Evolutionary conservation across 805 yeast genomes (phyloP), one percentile per base, ranked within the genome.

Genomic region (Kuraishia hungarica): DNA sequence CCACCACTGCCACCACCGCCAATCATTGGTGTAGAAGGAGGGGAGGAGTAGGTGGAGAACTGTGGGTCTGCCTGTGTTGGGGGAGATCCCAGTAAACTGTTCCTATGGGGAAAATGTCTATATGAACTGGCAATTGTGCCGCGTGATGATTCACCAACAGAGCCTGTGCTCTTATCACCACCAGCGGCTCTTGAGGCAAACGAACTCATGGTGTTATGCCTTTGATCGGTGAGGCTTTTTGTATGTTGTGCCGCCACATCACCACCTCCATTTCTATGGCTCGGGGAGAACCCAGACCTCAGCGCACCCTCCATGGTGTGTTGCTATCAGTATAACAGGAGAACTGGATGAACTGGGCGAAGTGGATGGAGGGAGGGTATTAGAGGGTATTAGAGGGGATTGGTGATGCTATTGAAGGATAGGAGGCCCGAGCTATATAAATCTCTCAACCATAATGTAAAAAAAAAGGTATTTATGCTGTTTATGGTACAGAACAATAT

Each of bases 201-300:
- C 52, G 39, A 56, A 22, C 39, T 54, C 54, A 39, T 56, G 50
- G 47, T 49, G 46, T 19, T 56, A 49, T 17, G 54, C 55, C 23
- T 11, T 48, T 17, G 26, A 23, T 5, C 53, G 23, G 22, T n/a
- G 19, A 54, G 19, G 51, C 28, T 52, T 15, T 46, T n/a, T 29
- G 19, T 11, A 61, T 60, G 50, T 57, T 53, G 52, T 56, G 58
- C 54, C 54, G 58, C 54, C 54, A 55, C 48, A 58, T 60, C 54
- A 57, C 56, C 57, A 15, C 43, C 43, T 35, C 43, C 43, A 35
- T 35, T 17, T 10, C n/a, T 7, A 35, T 10, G 17, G 43, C 29
- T 26, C 29, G 43, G n/a, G 17, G 43, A 35, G n/a, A 35, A 35
- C 43, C 43, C 43, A 10, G n/a, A 35, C n/a, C 17, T 35, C 43